Evolutionary conservation across 768 basidiomycete genomes (phyloP).

Genomic region (Nidularia pulvinata): DNA sequence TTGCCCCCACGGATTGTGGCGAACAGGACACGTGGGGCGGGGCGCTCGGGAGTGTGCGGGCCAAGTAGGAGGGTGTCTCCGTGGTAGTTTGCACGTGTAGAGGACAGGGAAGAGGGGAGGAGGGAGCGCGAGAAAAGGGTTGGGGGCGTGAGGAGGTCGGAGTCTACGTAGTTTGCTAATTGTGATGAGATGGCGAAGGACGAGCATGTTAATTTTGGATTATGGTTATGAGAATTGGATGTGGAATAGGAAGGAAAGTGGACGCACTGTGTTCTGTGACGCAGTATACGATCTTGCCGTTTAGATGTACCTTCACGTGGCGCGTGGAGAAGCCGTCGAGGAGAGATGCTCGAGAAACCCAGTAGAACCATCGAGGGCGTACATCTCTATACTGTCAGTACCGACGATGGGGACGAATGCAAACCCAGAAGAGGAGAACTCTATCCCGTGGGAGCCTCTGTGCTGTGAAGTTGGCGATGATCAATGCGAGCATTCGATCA

Average conservation of each 20-base stretch:
- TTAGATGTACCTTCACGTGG: conserved; percentile 52
- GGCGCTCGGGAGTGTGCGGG: conserved; percentile 30
- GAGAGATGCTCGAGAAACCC: conserved; percentile 33
- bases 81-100: conserved; percentile 19
- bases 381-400: conserved; percentile 46
- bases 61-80: conserved; percentile 46
- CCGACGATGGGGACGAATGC: conserved; percentile 53
- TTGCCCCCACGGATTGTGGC: conserved; percentile 46
- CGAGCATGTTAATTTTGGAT: no score
- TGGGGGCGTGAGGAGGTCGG: conserved; percentile 34
- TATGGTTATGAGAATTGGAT: background rate
- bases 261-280: conserved; percentile 49
- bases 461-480: conserved; percentile 21
- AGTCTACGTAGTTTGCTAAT: conserved; percentile 44
- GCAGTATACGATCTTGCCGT: conserved; percentile 47
- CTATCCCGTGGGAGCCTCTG: conserved; percentile 52
- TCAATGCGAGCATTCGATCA: background rate
- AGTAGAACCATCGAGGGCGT: conserved; percentile 24
- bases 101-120: conserved; percentile 7
- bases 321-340: conserved; percentile 36
- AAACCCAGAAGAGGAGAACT: conserved; percentile 35
- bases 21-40: conserved; percentile 37
- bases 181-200: background rate
- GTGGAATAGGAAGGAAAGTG: background rate
- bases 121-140: conserved; percentile 3